These are phyloP conservation scores for Rhizopus delemar DNA, from an alignment of 371 early-diverging fungal species.

Conservation along the genomic window DNA sequence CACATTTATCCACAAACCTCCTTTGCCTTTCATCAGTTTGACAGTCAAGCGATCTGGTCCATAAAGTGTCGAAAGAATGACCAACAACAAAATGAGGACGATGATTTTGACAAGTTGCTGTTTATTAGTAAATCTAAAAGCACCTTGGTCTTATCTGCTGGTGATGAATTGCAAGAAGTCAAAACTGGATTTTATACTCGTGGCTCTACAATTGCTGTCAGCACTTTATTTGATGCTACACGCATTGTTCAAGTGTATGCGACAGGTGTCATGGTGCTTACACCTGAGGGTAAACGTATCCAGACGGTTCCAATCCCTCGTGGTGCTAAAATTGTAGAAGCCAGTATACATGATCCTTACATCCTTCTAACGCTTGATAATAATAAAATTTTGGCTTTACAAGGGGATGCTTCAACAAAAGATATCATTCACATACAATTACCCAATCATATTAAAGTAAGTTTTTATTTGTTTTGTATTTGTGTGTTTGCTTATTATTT, in stretches of 20 bases:
- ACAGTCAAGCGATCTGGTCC: constrained; percentile 70
- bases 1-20: constrained; percentile 76
- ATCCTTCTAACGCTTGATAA: constrained; percentile 71
- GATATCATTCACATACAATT: constrained; percentile 40
- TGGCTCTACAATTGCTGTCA: constrained; percentile 78
- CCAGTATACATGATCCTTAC: constrained; percentile 81
- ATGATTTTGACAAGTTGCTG: constrained; percentile 64
- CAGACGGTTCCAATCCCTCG: constrained; percentile 61
- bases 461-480: not conserved
- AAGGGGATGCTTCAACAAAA: constrained; percentile 57
- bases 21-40: constrained; percentile 68
- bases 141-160: constrained; percentile 78
- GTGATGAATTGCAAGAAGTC: constrained; percentile 84
- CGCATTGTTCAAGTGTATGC: constrained; percentile 82
- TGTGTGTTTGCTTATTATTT: constrained; percentile 1
- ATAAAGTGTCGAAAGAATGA: constrained; percentile 61
- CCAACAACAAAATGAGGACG: constrained; percentile 29
- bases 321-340: constrained; percentile 66
- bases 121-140: constrained; percentile 68
- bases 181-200: constrained; percentile 72
- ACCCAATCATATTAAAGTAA: constrained; percentile 49
- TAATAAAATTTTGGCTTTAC: constrained; percentile 62
- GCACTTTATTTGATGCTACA: constrained; percentile 63
- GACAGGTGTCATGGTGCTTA: constrained; percentile 69
- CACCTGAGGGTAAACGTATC: constrained; percentile 63